A percentile compares a stretch with the other conserved stretches of the same genome.
These are phyloP conservation scores for Yamadazyma insecticola DNA, from an alignment of 805 yeast genomes.

Conservation along the genomic window DNA sequence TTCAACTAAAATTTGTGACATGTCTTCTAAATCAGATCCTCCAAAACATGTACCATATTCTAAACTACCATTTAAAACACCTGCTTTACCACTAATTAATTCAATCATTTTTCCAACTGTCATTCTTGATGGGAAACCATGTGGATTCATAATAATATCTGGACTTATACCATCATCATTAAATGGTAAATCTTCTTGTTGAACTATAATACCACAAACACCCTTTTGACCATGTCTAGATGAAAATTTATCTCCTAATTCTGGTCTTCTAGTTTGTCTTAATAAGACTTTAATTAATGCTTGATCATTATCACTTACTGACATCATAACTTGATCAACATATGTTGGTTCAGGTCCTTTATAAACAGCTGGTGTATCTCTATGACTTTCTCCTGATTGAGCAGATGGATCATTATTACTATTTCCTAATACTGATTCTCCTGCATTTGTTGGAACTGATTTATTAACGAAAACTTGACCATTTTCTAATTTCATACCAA, in stretches of 20 bases:
- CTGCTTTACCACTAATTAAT: slow-evolving; percentile 94
- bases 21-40: slow-evolving; percentile 92
- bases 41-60: slow-evolving; percentile 99
- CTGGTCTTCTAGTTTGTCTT: slow-evolving; percentile 96
- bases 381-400: slow-evolving; percentile 52
- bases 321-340: slow-evolving; percentile 96
- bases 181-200: slow-evolving; percentile 95
- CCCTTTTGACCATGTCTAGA: slow-evolving; percentile 99
- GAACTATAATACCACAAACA: slow-evolving; percentile 97
- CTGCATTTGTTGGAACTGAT: slow-evolving; percentile 83
- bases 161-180: slow-evolving; percentile 89
- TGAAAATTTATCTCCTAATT: slow-evolving; percentile 94
- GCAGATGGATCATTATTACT: slow-evolving; percentile 15
- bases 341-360: slow-evolving; percentile 95
- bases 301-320: slow-evolving; percentile 92
- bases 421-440: slow-evolving; percentile 53
- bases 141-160: slow-evolving; percentile 98
- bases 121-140: slow-evolving; percentile 99
- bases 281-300: slow-evolving; percentile 87
- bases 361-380: slow-evolving; percentile 88
- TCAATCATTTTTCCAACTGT: slow-evolving; percentile 99
- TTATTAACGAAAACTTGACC: slow-evolving; percentile 95
- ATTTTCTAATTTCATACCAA: slow-evolving; percentile 82
- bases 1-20: slow-evolving; percentile 85
- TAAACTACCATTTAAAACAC: slow-evolving; percentile 84